A percentile compares a stretch with the other conserved stretches of the same genome.
Conservation (phyloP, 2,329 filamentous ascomycete genomes). For the Penicillium sp. region DNA sequence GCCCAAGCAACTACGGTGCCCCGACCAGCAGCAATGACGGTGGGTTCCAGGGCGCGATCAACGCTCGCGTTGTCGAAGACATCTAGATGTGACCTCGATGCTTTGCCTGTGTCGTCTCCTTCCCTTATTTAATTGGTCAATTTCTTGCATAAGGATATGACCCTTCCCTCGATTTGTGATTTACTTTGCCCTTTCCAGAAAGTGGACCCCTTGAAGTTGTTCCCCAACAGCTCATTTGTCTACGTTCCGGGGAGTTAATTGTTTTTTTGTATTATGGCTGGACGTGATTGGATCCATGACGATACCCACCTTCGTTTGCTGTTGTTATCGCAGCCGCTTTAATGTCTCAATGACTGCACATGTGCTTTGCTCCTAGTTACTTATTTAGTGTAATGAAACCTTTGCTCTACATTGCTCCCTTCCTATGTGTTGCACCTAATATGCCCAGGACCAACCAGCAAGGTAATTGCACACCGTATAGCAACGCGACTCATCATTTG, state of each 20-base stretch:
- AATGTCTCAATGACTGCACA: constrained; percentile 10
- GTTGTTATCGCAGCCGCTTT: neutral
- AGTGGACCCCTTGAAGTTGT: neutral
- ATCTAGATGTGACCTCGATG: constrained; percentile 56
- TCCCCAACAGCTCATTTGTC: neutral
- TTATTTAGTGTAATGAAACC: constrained; percentile 9
- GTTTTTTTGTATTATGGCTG: constrained; percentile 21
- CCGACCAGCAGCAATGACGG: constrained; percentile 45
- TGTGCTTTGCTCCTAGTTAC: neutral
- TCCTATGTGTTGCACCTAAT: neutral
- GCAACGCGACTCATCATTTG: neutral
- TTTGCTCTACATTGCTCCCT: neutral
- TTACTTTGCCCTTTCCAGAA: constrained; percentile 12
- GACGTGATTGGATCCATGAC: constrained; percentile 21
- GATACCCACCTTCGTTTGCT: constrained; percentile 38
- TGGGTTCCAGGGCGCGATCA: constrained; percentile 77
- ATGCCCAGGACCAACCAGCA: neutral
- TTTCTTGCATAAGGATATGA: constrained; percentile 20
- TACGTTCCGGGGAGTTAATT: constrained; percentile 2
- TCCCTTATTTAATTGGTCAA: constrained; percentile 1
- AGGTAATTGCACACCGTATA: neutral
- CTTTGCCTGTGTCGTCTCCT: neutral
- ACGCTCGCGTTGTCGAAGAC: constrained; percentile 79
- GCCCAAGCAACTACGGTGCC: constrained; percentile 51
- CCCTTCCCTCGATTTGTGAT: constrained; percentile 13